Percentiles rank a stretch among this genome's conserved stretches.
phyloP scores from a whole-genome alignment of 331 rosid species.

The Stylosanthes scabra region DNA sequence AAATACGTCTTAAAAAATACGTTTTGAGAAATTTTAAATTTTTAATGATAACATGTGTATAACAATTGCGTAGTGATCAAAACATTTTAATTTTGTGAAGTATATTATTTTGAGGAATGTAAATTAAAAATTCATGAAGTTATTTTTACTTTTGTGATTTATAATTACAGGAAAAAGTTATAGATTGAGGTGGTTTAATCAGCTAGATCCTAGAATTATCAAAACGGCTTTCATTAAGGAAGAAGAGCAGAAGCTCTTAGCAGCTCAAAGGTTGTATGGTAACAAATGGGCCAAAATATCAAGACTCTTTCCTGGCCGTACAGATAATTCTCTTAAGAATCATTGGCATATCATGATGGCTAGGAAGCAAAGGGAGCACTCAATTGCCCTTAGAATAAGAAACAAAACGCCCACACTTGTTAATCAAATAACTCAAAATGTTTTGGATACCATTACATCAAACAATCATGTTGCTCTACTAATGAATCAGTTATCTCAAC shows the following conservation, averaged over 20 bases:
- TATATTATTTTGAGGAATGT: too few species aligned
- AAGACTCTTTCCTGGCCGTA: slow-evolving; percentile 69
- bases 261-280: slow-evolving; percentile 61
- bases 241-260: slow-evolving; percentile 65
- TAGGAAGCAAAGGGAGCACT: slow-evolving; percentile 55
- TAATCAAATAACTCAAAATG: slow-evolving; percentile 23
- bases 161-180: slow-evolving; percentile 69
- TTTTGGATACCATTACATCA: slow-evolving; percentile 3
- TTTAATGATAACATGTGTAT: background rate
- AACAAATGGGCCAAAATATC: slow-evolving; percentile 82
- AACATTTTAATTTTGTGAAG: too few species aligned
- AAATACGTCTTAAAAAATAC: too few species aligned
- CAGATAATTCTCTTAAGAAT: slow-evolving; percentile 77
- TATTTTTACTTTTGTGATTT: background rate
- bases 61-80: background rate
- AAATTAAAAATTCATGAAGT: too few species aligned
- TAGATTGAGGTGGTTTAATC: slow-evolving; percentile 84
- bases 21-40: background rate
- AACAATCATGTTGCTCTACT: slow-evolving; percentile 34
- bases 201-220: slow-evolving; percentile 74
- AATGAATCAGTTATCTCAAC: slow-evolving; percentile 57
- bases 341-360: slow-evolving; percentile 83
- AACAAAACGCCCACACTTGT: slow-evolving; percentile 27
- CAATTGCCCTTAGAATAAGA: slow-evolving; percentile 48
- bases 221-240: slow-evolving; percentile 56